Conservation (phyloP, 805 yeast genomes). For the Hyphopichia homilentoma region DNA sequence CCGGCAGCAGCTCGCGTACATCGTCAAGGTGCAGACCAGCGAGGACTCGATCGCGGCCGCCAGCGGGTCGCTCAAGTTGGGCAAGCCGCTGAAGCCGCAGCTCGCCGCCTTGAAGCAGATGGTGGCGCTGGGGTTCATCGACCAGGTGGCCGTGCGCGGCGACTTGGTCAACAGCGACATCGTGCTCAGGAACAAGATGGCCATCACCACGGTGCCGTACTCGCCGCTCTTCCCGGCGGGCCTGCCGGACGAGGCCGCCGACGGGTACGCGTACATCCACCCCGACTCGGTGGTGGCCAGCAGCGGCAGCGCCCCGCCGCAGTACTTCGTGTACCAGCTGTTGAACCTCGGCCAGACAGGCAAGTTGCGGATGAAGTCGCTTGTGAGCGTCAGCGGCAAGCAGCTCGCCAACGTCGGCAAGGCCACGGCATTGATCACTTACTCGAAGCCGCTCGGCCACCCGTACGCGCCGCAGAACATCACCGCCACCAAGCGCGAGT, state of each 20-base stretch:
- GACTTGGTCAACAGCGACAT: slow-evolving; percentile 67
- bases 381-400: slow-evolving; percentile 71
- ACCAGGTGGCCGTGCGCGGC: slow-evolving; percentile 82
- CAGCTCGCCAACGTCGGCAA: slow-evolving; percentile 78
- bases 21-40: slow-evolving; percentile 64
- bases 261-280: slow-evolving; percentile 71
- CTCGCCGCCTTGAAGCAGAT: slow-evolving; percentile 82
- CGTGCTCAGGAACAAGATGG: slow-evolving; percentile 53
- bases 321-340: slow-evolving; percentile 69
- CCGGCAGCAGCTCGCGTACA: slow-evolving; percentile 71
- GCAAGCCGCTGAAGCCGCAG: slow-evolving; percentile 67
- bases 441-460: slow-evolving; percentile 88
- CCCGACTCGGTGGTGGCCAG: slow-evolving; percentile 64
- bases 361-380: slow-evolving; percentile 63
- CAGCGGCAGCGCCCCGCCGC: slow-evolving; percentile 71
- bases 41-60: slow-evolving; percentile 56
- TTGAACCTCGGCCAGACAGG: slow-evolving; percentile 50
- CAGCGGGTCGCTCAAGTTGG: slow-evolving; percentile 44
- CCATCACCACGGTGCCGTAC: slow-evolving; percentile 62
- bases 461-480: slow-evolving; percentile 80
- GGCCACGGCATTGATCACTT: slow-evolving; percentile 66
- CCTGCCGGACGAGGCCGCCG: slow-evolving; percentile 35
- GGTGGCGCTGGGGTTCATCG: slow-evolving; percentile 88
- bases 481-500: slow-evolving; percentile 66
- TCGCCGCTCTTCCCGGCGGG: slow-evolving; percentile 49